phyloP scores from a whole-genome alignment of 176 grass and related monocot genomes.

The Rhipidocladum racemiflorum region DNA sequence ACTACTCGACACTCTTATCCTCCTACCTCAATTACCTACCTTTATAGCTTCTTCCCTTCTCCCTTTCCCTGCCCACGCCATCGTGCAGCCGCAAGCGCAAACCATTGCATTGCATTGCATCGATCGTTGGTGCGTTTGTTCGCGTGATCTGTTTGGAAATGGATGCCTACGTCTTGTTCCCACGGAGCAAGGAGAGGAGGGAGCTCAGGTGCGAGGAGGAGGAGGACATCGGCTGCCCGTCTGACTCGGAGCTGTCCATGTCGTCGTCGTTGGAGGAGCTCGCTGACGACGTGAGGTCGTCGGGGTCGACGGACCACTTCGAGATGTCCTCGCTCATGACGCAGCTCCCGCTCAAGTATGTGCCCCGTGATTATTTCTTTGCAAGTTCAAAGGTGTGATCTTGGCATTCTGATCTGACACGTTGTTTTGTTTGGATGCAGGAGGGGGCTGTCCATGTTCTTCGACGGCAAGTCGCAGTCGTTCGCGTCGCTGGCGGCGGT shows the following conservation, averaged over 20 bases:
- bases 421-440: slow-evolving; percentile 23
- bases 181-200: background rate
- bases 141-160: slow-evolving; percentile 31
- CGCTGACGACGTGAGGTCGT: slow-evolving; percentile 54
- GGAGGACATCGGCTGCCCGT: slow-evolving; percentile 52
- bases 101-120: background rate
- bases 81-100: background rate
- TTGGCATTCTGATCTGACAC: slow-evolving; percentile 8
- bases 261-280: slow-evolving; percentile 32
- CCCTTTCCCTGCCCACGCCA: background rate
- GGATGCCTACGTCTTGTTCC: slow-evolving; percentile 35
- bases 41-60: slow-evolving; percentile 32
- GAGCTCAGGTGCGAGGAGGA: slow-evolving; percentile 25
- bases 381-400: background rate
- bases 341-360: slow-evolving; percentile 66
- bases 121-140: background rate
- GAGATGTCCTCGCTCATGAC: slow-evolving; percentile 71
- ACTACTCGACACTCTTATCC: slow-evolving; percentile 37
- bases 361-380: background rate
- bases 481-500: slow-evolving; percentile 62
- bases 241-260: slow-evolving; percentile 36
- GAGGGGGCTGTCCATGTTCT: slow-evolving; percentile 72
- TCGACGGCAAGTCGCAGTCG: slow-evolving; percentile 80
- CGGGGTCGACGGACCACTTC: slow-evolving; percentile 41
- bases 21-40: slow-evolving; percentile 32